Percentiles rank a stretch among this genome's conserved stretches.
Evolutionary conservation across 805 yeast species (phyloP).

Genomic region (Kuraishia piskuri): DNA sequence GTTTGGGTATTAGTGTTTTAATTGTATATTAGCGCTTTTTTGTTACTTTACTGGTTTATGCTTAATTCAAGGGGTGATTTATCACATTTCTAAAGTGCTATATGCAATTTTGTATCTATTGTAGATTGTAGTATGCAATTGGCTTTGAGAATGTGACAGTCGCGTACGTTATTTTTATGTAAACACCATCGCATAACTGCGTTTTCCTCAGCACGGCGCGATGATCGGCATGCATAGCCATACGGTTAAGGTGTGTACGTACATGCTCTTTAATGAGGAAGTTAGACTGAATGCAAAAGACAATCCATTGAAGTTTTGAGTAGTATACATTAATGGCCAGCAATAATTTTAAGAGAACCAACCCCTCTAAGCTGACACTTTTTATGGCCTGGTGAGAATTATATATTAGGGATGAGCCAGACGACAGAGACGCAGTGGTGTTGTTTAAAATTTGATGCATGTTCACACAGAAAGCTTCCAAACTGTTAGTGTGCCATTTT

Average conservation of each 20-base stretch:
- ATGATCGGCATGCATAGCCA: too few relatives aligned
- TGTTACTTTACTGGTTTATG: neutral
- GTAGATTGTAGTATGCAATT: neutral
- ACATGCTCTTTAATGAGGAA: too few relatives aligned
- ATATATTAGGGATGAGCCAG: conserved; percentile 6
- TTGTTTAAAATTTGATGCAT: too few relatives aligned
- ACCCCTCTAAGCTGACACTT: too few relatives aligned
- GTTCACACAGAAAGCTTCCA: conserved; percentile 5
- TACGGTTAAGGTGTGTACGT: too few relatives aligned
- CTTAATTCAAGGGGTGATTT: neutral
- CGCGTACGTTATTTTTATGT: neutral
- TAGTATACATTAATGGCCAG: too few relatives aligned
- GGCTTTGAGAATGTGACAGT: neutral
- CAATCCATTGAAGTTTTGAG: too few relatives aligned
- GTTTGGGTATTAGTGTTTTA: conserved; percentile 1
- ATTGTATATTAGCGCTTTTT: conserved; percentile 1
- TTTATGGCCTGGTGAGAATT: conserved; percentile 1
- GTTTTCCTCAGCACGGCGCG: neutral
- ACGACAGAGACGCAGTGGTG: neutral
- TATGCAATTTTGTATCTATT: neutral
- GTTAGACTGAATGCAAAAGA: too few relatives aligned
- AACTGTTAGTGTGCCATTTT: conserved; percentile 20
- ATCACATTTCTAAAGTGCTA: neutral
- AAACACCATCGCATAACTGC: neutral
- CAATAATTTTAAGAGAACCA: too few relatives aligned